Evolutionary conservation across 208 protist species (phyloP).

Genomic region (Vickermania spadyakhi): DNA sequence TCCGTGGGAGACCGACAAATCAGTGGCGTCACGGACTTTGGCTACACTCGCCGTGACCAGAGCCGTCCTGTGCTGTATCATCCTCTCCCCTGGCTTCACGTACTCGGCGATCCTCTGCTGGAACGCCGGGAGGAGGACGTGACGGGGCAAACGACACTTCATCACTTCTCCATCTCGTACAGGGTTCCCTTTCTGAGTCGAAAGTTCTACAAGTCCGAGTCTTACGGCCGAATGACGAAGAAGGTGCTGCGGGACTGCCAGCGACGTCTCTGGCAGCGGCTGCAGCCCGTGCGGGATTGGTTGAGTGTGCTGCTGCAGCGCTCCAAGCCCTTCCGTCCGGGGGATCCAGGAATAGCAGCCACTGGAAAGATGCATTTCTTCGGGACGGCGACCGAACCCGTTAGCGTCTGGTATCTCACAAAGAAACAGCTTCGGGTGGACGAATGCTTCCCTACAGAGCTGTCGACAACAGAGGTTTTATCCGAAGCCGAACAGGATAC

Average conservation of each 20-base stretch:
- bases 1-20: neutral
- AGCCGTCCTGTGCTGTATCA: constrained; percentile 17
- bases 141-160: neutral
- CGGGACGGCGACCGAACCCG: constrained; percentile 13
- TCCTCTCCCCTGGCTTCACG: constrained; percentile 21
- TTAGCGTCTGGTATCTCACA: constrained; percentile 10
- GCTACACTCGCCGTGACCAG: neutral
- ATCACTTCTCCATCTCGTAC: neutral
- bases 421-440: constrained; percentile 13
- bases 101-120: constrained; percentile 34
- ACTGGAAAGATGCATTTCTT: constrained; percentile 14
- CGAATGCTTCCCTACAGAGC: neutral
- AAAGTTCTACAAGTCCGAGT: constrained; percentile 11
- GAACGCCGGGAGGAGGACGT: constrained; percentile 17
- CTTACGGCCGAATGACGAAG: constrained; percentile 12
- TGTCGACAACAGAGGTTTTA: neutral
- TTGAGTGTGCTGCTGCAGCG: constrained; percentile 11
- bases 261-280: constrained; percentile 5
- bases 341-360: neutral
- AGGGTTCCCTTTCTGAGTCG: neutral
- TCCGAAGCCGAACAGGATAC: neutral
- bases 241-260: neutral
- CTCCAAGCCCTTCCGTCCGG: neutral
- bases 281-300: constrained; percentile 8
- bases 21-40: neutral